Conservation (phyloP, 805 yeast species). For the Cyberlindnera bimundalis region DNA sequence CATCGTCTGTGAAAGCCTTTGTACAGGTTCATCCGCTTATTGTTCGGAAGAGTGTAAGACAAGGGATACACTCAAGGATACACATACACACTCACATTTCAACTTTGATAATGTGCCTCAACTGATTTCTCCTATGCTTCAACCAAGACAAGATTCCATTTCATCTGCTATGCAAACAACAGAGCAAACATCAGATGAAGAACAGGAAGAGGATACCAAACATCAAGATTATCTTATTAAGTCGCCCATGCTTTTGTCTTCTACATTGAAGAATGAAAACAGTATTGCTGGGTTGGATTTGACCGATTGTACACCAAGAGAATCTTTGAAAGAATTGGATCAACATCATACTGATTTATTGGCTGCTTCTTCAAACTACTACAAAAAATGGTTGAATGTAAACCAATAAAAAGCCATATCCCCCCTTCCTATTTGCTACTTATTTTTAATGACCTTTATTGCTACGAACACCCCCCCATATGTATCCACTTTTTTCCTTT, state of each 20-base stretch:
- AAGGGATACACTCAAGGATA: slow-evolving; percentile 26
- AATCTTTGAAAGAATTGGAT: slow-evolving; percentile 12
- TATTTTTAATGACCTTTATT: neutral
- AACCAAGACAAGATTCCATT: slow-evolving; percentile 27
- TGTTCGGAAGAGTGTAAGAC: slow-evolving; percentile 44
- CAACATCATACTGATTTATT: slow-evolving; percentile 22
- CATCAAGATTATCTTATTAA: slow-evolving; percentile 28
- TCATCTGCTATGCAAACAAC: slow-evolving; percentile 14
- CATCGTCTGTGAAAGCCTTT: slow-evolving; percentile 53
- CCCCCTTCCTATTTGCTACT: slow-evolving; percentile 1
- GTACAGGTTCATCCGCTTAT: slow-evolving; percentile 40
- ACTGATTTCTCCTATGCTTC: slow-evolving; percentile 29
- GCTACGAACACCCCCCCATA: no score
- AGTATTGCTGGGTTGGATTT: slow-evolving; percentile 26
- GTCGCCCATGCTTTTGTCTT: slow-evolving; percentile 26
- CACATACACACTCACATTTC: slow-evolving; percentile 13
- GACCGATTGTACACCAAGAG: slow-evolving; percentile 23
- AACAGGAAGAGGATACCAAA: slow-evolving; percentile 13
- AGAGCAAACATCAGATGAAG: slow-evolving; percentile 16
- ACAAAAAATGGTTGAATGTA: slow-evolving; percentile 30
- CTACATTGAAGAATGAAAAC: slow-evolving; percentile 23
- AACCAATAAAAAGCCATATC: slow-evolving; percentile 1
- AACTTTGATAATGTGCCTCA: slow-evolving; percentile 28
- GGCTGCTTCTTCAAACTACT: slow-evolving; percentile 29
- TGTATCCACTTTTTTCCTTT: no score